Base-by-base conservation (phyloP, 2,329 filamentous ascomycete genomes). In the Arachnopeziza araneosa region DNA sequence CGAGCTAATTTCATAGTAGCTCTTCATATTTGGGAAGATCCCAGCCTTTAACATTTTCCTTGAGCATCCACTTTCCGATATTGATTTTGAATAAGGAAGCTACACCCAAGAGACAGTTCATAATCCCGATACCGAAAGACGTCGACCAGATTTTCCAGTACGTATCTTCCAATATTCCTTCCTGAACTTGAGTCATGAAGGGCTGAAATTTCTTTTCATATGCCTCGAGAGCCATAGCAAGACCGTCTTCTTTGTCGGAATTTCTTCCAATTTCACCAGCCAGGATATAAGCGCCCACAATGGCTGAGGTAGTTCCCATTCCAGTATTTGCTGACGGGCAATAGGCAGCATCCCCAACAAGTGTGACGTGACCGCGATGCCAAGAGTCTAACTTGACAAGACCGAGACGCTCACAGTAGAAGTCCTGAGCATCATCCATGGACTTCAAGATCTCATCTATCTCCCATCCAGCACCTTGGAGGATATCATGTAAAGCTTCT, bases 331-430 rank as follows among this genome's bases (percentile, higher is more conserved):
- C 74, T 0, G 77, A 75, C 0, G 80, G 80, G 24, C 76, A 78
- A 64, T 78, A 80, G 0, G 73, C 82, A 0, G 83, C 80, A 61
- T 87, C 83, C 0, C 82, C 83, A 0, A 84, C 54, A 0, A 84
- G 71, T 2, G 75, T 76, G 2, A 83, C 74, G 0, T 80, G 77
- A 0, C 79, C 77, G 0, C 70, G 72, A 4, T 70, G 77, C 77
- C 76, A 79, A 3, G 63, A 62, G 0, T 75, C 69, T 52, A 79
- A 58, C 51, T 76, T 76, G 30, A 85, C 76, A 19, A 77, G 72
- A 0, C 73, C 75, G 51, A 80, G 65, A 2, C 73, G 70, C 57
- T 76, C 72, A 48, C 72, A 73, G 63, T 81, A 81, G 54, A 81
- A 80, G 63, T 81, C 75, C 2, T 72, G 64, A 0, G 74, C 32